Evolutionary conservation across 2,329 filamentous ascomycete genomes (phyloP), one percentile per base, ranked within the genome.

Genomic region (Penicillium sclerotigenum): DNA sequence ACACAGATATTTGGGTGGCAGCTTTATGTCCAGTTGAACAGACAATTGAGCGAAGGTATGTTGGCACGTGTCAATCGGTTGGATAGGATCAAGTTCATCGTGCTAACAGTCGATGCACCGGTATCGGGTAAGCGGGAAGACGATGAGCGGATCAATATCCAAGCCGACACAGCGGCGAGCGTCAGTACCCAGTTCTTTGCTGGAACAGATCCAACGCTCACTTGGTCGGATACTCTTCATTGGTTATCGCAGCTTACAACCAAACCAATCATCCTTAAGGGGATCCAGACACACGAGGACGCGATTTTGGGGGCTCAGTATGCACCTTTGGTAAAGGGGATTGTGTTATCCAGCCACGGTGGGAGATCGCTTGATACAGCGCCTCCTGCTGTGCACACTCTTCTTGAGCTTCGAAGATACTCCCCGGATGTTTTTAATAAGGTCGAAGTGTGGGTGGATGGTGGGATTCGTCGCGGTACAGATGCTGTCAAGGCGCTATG

Each of bases 231-330:
- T 48, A 91, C 89, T 10, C 77, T 96, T 57, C 85, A 89, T 10
- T 97, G 94, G 93, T 79, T 97, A 60, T 81, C 83, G 11, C 78
- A 85, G 72, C 89, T 95, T 65, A 97, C 93, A 0, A 79, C 86
- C 50, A 81, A 97, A 64, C 92, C 93, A 1, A 91, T 97, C 60
- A 86, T 97, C 36, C 80, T 97, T 47, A 97, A 97, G 80, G 93
- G 93, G 18, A 71, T 97, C n/a, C 93, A 97, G 75, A 94, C 91
- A 14, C 91, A 96, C 66, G 93, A 97, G 75, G 94, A 97, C 69
- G 93, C 91, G 0, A 90, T 89, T 68, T 79, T 95, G 52, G 93
- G 92, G 2, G 84, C 87, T 10, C 80, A 85, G 58, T 79, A 87
- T 69, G 83, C 89, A 26, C 84, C 86, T 2, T 86, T 89, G 63